These are phyloP conservation scores for Coemansia sp. DNA, from an alignment of 192 early-diverging fungal species.

Conservation along the genomic window DNA sequence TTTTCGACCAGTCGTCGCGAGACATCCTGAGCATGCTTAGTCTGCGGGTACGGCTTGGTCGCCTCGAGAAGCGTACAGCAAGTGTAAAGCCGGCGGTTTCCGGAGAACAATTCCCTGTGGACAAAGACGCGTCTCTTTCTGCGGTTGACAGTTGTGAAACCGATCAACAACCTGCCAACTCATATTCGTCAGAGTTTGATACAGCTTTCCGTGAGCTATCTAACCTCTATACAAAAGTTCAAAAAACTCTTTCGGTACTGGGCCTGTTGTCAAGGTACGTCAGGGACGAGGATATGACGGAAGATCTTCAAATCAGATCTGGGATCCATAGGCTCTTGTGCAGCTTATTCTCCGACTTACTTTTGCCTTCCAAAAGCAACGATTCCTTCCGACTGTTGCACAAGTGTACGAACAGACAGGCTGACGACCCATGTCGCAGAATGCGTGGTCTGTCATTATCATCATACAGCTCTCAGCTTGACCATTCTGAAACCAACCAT, in stretches of 20 bases:
- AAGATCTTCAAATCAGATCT: constrained; percentile 23
- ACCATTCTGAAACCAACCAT: background rate
- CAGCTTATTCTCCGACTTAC: constrained; percentile 27
- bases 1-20: constrained; percentile 38
- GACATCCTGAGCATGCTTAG: constrained; percentile 22
- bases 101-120: background rate
- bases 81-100: background rate
- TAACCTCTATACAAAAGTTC: constrained; percentile 20
- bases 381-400: background rate
- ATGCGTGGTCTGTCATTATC: constrained; percentile 3
- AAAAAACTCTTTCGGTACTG: constrained; percentile 21
- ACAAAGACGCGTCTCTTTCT: background rate
- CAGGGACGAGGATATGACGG: constrained; percentile 18
- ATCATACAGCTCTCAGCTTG: background rate
- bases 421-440: background rate
- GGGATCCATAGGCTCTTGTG: constrained; percentile 27
- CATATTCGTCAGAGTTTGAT: constrained; percentile 11
- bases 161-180: background rate
- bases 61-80: constrained; percentile 15
- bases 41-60: constrained; percentile 29
- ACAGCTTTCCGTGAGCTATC: constrained; percentile 14
- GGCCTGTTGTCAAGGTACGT: constrained; percentile 23
- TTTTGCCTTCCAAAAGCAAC: constrained; percentile 1
- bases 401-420: background rate
- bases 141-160: background rate